Evolutionary conservation across 192 early-diverging fungal genomes (phyloP).

Genomic region (Mortierella alpina): DNA sequence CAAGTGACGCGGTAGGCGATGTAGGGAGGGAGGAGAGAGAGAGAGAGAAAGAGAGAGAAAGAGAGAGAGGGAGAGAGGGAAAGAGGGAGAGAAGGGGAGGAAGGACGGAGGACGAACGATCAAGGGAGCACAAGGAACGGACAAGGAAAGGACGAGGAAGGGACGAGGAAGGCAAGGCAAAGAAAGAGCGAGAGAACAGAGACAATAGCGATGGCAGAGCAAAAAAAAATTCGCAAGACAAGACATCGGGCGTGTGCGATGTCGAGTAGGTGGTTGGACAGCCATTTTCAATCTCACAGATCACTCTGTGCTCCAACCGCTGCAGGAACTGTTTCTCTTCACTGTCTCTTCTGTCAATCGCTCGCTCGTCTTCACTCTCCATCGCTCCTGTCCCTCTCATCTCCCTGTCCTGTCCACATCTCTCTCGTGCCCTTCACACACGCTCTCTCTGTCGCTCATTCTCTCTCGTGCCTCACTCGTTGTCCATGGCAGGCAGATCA

Average conservation of each 20-base stretch:
- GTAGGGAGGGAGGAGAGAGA: neutral
- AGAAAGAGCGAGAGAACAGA: neutral
- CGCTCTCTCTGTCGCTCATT: neutral
- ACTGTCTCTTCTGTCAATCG: too few relatives aligned
- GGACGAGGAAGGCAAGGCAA: neutral
- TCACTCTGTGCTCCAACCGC: too few relatives aligned
- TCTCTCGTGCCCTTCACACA: neutral
- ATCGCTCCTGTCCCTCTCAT: neutral
- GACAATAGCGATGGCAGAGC: neutral
- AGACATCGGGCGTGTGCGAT: neutral
- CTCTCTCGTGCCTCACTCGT: neutral
- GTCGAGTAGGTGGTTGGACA: neutral
- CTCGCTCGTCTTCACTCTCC: too few relatives aligned
- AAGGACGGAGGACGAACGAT: slow-evolving; percentile 1
- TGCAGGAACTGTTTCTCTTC: too few relatives aligned
- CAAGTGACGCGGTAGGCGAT: neutral
- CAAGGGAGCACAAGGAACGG: neutral
- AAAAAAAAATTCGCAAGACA: neutral
- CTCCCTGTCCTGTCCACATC: neutral
- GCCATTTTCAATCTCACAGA: too few relatives aligned
- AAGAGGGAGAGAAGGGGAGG: neutral
- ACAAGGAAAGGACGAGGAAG: neutral
- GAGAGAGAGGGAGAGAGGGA: neutral
- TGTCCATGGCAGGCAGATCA: neutral
- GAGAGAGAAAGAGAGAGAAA: neutral